A percentile compares a stretch with the other conserved stretches of the same genome.
Conservation (phyloP, 176 grass and related monocot species). For the Tillandsia leiboldiana region DNA sequence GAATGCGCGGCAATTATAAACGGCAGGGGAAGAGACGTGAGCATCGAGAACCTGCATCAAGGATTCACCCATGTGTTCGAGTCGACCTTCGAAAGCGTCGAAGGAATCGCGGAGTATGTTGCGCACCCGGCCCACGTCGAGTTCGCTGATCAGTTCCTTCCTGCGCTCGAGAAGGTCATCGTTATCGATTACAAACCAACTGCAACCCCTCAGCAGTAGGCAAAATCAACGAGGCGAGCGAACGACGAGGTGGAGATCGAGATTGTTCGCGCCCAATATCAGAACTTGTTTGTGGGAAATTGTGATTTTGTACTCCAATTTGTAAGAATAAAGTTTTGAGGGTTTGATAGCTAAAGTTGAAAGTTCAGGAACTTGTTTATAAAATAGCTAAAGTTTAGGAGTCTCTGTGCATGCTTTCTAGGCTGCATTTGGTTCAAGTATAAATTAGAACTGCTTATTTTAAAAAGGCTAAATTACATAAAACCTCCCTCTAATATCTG, state of each 20-base stretch:
- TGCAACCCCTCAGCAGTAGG: background rate
- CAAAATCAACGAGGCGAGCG: background rate
- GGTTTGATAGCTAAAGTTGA: too few relatives aligned
- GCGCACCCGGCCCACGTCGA: conserved; percentile 60
- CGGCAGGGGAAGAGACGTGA: conserved; percentile 73
- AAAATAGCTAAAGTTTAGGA: too few relatives aligned
- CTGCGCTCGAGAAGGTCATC: conserved; percentile 42
- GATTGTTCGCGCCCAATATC: background rate
- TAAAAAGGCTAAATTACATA: too few relatives aligned
- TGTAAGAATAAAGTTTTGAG: too few relatives aligned
- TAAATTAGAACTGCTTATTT: too few relatives aligned
- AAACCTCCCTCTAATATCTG: too few relatives aligned
- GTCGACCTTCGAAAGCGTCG: conserved; percentile 60
- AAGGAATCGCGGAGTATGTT: conserved; percentile 66
- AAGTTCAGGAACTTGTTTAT: too few relatives aligned
- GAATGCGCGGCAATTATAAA: background rate
- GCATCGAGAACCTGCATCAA: conserved; percentile 84
- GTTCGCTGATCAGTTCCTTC: conserved; percentile 48
- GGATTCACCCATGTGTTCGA: conserved; percentile 90
- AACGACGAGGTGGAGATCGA: background rate
- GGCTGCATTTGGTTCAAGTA: too few relatives aligned
- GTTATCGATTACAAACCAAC: conserved; percentile 59
- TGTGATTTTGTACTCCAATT: background rate
- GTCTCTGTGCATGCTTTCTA: too few relatives aligned
- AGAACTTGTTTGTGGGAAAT: background rate